Evolutionary conservation across 192 early-diverging fungal species (phyloP).

Genomic region (Coemansia sp.): DNA sequence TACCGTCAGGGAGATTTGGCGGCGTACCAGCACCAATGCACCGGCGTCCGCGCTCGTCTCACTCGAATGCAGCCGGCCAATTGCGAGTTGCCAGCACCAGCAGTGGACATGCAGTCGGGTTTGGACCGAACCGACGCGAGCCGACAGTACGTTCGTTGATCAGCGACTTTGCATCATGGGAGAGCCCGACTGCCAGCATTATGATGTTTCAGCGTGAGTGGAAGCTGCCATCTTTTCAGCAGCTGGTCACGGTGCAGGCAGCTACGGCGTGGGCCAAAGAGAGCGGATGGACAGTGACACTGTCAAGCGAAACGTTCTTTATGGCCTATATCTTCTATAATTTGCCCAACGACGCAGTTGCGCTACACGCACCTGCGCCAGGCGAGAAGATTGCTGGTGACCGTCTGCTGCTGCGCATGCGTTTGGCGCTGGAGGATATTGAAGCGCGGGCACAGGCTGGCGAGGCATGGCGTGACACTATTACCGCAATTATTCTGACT

Average conservation of each 20-base stretch:
- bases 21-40: slow-evolving; percentile 19
- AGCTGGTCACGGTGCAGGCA: slow-evolving; percentile 41
- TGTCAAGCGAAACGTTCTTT: slow-evolving; percentile 53
- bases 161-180: slow-evolving; percentile 54
- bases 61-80: slow-evolving; percentile 34
- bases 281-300: slow-evolving; percentile 46
- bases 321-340: slow-evolving; percentile 54
- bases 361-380: slow-evolving; percentile 20
- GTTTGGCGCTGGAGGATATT: slow-evolving; percentile 52
- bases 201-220: slow-evolving; percentile 59
- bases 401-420: slow-evolving; percentile 53
- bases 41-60: slow-evolving; percentile 42
- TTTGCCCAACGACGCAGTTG: slow-evolving; percentile 31
- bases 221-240: slow-evolving; percentile 57
- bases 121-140: slow-evolving; percentile 40
- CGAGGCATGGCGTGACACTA: slow-evolving; percentile 51
- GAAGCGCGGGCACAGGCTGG: slow-evolving; percentile 37
- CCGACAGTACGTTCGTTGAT: slow-evolving; percentile 42
- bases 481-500: slow-evolving; percentile 52
- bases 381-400: slow-evolving; percentile 47
- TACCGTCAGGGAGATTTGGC: slow-evolving; percentile 9
- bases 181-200: slow-evolving; percentile 50
- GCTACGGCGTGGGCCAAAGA: slow-evolving; percentile 48
- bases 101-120: slow-evolving; percentile 12
- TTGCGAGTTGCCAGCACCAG: slow-evolving; percentile 32